A percentile compares a stretch with the other conserved stretches of the same genome.
Conservation (phyloP, 225 moss, liverwort and hornwort genomes). For the Pleurozium schreberi region DNA sequence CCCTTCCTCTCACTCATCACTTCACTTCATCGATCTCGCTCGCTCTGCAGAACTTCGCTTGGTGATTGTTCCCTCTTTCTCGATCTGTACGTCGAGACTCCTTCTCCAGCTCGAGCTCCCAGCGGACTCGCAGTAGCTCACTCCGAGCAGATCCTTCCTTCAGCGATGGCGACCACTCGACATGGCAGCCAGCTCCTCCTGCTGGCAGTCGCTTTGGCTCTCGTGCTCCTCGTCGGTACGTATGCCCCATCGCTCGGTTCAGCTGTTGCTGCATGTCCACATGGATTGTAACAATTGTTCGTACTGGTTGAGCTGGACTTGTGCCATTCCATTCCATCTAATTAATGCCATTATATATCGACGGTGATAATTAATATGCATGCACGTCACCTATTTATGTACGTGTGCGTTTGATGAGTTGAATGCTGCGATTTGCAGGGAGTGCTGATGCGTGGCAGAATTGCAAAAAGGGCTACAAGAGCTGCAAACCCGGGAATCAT, state of each 20-base stretch:
- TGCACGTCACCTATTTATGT: neutral
- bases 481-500: neutral
- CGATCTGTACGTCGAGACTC: neutral
- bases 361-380: neutral
- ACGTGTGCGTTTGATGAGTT: neutral
- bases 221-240: neutral
- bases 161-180: neutral
- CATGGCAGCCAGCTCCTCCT: neutral
- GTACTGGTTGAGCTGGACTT: too few relatives aligned
- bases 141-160: neutral
- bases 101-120: neutral
- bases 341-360: neutral
- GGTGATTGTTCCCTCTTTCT: neutral
- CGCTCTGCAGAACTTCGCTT: neutral
- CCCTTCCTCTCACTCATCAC: neutral
- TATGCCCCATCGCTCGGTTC: neutral
- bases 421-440: neutral
- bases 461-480: neutral
- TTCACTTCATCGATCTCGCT: neutral
- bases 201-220: neutral
- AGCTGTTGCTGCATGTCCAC: neutral
- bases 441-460: neutral
- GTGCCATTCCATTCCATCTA: neutral
- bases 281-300: too few relatives aligned
- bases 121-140: neutral